These are phyloP conservation scores for Leccinum variicolor DNA, from an alignment of 768 basidiomycete species.

Conservation along the genomic window DNA sequence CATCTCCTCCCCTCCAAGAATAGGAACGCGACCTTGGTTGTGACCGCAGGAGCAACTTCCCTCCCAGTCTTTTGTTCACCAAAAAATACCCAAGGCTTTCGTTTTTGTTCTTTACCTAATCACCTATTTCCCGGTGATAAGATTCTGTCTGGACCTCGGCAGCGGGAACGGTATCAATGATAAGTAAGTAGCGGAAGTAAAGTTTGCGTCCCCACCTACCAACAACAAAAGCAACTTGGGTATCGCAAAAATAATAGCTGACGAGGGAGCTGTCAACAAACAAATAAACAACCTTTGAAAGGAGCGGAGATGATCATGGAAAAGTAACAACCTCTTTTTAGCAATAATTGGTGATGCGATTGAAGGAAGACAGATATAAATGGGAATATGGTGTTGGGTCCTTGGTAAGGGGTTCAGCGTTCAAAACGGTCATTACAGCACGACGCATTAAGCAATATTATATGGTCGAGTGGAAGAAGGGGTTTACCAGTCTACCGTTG, in stretches of 20 bases:
- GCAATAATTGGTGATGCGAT: constrained; percentile 44
- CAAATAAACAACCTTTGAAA: not conserved
- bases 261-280: not conserved
- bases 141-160: constrained; percentile 46
- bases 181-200: constrained; percentile 16
- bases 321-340: constrained; percentile 1
- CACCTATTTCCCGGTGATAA: constrained; percentile 52
- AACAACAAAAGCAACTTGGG: not conserved
- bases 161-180: constrained; percentile 27
- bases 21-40: constrained; percentile 5
- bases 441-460: constrained; percentile 8
- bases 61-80: constrained; percentile 37
- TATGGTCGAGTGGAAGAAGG: not conserved
- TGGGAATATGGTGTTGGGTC: constrained; percentile 23
- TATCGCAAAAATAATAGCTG: not conserved
- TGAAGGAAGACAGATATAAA: constrained; percentile 52
- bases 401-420: constrained; percentile 9
- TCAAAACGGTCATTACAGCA: constrained; percentile 4
- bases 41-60: constrained; percentile 25
- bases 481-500: constrained; percentile 44
- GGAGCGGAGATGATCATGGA: constrained; percentile 27
- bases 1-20: not conserved
- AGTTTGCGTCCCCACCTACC: constrained; percentile 20
- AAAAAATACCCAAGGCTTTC: constrained; percentile 44
- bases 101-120: constrained; percentile 52